Conservation (phyloP, 176 grass and related monocot genomes). For the Alloteropsis semialata region DNA sequence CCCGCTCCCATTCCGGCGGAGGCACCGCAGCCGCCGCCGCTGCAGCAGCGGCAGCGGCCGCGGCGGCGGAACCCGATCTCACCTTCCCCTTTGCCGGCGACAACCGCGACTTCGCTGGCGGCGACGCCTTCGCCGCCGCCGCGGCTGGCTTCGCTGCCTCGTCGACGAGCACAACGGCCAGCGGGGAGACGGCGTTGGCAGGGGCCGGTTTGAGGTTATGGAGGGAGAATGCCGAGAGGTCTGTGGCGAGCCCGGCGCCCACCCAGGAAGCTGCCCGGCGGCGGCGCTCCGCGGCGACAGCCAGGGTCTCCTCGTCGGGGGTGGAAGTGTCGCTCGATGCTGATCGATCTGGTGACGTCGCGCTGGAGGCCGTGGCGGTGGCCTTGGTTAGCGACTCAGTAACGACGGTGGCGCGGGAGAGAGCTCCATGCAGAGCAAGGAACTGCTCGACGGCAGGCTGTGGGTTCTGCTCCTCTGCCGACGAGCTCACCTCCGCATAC, state of each 20-base stretch:
- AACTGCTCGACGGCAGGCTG: constrained; percentile 85
- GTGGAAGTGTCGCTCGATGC: background rate
- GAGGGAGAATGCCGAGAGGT: constrained; percentile 79
- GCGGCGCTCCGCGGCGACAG: constrained; percentile 48
- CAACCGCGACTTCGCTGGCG: constrained; percentile 46
- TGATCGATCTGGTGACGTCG: constrained; percentile 20
- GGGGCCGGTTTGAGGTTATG: constrained; percentile 48
- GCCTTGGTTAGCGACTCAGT: constrained; percentile 52
- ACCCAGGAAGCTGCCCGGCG: constrained; percentile 68
- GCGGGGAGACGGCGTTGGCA: constrained; percentile 10
- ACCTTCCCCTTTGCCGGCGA: constrained; percentile 42
- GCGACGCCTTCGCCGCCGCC: constrained; percentile 32
- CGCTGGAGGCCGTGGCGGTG: constrained; percentile 3
- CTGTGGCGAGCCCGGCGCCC: constrained; percentile 67
- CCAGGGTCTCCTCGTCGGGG: constrained; percentile 42
- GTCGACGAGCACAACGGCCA: constrained; percentile 53
- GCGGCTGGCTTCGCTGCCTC: constrained; percentile 37
- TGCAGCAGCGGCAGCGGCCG: background rate
- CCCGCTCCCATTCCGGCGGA: constrained; percentile 59
- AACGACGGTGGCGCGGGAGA: constrained; percentile 52
- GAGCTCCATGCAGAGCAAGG: constrained; percentile 61
- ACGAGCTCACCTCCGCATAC: constrained; percentile 75
- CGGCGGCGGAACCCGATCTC: constrained; percentile 5
- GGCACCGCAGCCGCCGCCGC: background rate
- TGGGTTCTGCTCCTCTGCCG: constrained; percentile 75